Base-by-base conservation (phyloP, 768 basidiomycete genomes). In the Suillus cothurnatus region DNA sequence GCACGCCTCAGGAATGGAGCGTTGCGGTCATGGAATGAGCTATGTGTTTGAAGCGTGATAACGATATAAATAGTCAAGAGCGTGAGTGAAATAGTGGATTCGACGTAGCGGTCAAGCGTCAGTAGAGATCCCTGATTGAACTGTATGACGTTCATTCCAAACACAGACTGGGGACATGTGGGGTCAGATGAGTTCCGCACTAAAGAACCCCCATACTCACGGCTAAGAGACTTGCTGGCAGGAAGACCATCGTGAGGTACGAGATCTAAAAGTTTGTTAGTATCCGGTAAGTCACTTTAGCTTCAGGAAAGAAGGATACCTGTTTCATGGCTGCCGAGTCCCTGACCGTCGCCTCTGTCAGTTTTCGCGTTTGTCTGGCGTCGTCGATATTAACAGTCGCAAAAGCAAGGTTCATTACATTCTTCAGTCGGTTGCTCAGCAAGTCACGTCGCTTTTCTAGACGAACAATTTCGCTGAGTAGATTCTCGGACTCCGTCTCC, bases 211-310 rank as follows among this genome's bases (percentile, higher is more conserved):
- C 4, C 4, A 8, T 26, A 6, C 75, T 66, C 26, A 79, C 78
- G 0, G 77, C 68, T 41, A 74, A 43, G 56, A 88, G 84, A 17
- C 81, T 81, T 2, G 85, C 82, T 0, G 88, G 88, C 11, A 88
- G 75, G 71, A 88, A 89, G 21, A 87, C 70, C 85, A 88, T 88
- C 0, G 86, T 85, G 2, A 89, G 73, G 65, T 86, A 87, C 0
- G 85, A 71, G 19, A 76, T 74, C 75, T 76, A 31, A 23, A 31
- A 23, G 11, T 4, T 31, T 1, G n/a, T 64, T 32, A 36, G n/a
- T 17, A 3, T 36, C 7, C 21, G 31, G 6, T 28, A 17, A 2
- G 23, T 1, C 72, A 26, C 79, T 78, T 61, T 80, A 81, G 64
- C 6, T 45, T 6, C 31, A 58, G n/a, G 32, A 8, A 52, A 1